Evolutionary conservation across 2,329 filamentous ascomycete species (phyloP), one percentile per base, ranked within the genome.

Genomic region (Hymenoscyphus repandus): DNA sequence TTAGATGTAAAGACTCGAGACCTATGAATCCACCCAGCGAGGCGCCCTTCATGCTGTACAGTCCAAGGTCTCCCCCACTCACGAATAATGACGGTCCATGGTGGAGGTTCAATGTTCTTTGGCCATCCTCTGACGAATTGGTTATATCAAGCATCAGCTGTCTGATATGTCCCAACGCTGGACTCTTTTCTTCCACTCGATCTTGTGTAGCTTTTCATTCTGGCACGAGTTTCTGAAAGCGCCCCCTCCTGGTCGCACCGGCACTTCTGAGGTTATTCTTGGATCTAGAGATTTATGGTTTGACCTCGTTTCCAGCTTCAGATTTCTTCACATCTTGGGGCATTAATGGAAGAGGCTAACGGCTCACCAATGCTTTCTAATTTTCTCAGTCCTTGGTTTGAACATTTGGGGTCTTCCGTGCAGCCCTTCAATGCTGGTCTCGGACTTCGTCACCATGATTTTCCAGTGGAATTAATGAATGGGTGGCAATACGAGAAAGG

Each of bases 121-220:
- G 6, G 11, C 5, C 30, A 9, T 15, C 30, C n/a, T 22, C 15
- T 3, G 7, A 15, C 27, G 45, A 20, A 27, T 11, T 15, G 32
- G 32, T 1, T 38, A 43, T 39, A 44, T 48, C 50, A 44, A 44
- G 39, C 50, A 52, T 47, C 50, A 38, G 13, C 27, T 30, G 45
- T 41, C 45, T 45, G 40, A 44, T 45, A 27, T 17, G 5, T 11
- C 17, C 32, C 36, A n/a, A 46, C 17, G 31, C 30, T 36, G 38
- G 15, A 17, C 18, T 6, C 31, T 37, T 39, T 42, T 20, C 39
- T 39, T 31, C 39, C 49, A 36, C 37, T 12, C 32, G 41, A 39
- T 42, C 13, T 46, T 17, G 2, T 31, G 12, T 12, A 30, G 12
- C 27, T 43, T 15, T 9, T 6, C 10, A 18, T 18, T 30, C 22